phyloP scores from a whole-genome alignment of 2,329 filamentous ascomycete species.

The Leptographium procerum region DNA sequence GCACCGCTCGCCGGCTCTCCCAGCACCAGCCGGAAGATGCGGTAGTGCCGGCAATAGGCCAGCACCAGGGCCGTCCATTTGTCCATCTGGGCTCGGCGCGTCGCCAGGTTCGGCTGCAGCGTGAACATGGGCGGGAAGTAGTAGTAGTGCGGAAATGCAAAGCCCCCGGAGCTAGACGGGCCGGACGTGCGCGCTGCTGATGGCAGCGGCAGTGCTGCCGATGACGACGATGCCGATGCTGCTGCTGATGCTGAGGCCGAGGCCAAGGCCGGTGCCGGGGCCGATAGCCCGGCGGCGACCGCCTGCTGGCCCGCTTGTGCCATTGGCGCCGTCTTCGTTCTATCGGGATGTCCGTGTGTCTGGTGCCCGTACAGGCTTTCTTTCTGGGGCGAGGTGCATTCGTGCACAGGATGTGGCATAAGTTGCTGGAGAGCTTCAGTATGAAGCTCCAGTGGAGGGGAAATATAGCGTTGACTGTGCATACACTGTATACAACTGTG shows the following conservation, averaged over 20 bases:
- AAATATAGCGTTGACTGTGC: neutral
- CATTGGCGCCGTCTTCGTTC: neutral
- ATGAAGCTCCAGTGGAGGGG: no score
- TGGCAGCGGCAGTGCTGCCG: neutral
- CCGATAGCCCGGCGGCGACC: no score
- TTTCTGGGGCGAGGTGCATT: neutral
- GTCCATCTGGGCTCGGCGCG: slow-evolving; percentile 61
- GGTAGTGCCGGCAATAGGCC: slow-evolving; percentile 68
- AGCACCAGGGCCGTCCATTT: slow-evolving; percentile 86
- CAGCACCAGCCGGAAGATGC: slow-evolving; percentile 64
- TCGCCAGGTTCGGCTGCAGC: slow-evolving; percentile 62
- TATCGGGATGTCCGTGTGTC: neutral
- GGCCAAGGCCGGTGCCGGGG: neutral
- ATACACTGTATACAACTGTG: neutral
- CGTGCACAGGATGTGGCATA: neutral
- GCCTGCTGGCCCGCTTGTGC: neutral
- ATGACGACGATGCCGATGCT: neutral
- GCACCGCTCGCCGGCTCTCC: slow-evolving; percentile 35
- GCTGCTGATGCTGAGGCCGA: neutral
- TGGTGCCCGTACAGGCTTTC: neutral
- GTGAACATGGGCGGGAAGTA: slow-evolving; percentile 80
- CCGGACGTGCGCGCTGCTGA: neutral
- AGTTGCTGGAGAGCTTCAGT: neutral
- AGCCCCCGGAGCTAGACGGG: slow-evolving; percentile 21
- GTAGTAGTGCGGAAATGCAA: slow-evolving; percentile 54